phyloP scores from a whole-genome alignment of 2,329 filamentous ascomycete genomes.

The Fusarium sp. region DNA sequence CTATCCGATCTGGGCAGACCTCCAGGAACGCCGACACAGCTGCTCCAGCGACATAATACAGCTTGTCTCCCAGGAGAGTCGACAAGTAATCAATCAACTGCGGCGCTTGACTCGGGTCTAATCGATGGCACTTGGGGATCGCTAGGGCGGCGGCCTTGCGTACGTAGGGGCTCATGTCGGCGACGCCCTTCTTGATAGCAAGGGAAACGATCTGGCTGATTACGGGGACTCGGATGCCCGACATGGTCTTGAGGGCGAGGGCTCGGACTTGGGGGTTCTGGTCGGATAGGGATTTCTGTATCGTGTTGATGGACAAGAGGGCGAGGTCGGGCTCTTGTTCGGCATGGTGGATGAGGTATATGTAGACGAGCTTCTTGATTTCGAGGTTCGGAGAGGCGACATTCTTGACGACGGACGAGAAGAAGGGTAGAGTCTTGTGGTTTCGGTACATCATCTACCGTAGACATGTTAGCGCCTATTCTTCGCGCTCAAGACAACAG shows the following conservation, averaged over 20 bases:
- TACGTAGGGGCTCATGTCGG: constrained; percentile 94
- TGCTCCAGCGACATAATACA: constrained; percentile 96
- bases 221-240: constrained; percentile 94
- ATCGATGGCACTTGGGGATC: constrained; percentile 93
- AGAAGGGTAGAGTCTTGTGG: constrained; percentile 90
- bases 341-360: constrained; percentile 96
- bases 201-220: constrained; percentile 98
- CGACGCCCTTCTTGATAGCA: constrained; percentile 92
- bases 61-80: constrained; percentile 85
- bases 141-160: constrained; percentile 92
- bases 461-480: constrained; percentile 12
- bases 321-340: constrained; percentile 96
- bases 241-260: constrained; percentile 95
- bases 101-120: constrained; percentile 87
- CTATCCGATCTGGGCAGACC: constrained; percentile 86
- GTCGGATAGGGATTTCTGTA: constrained; percentile 97
- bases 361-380: constrained; percentile 98
- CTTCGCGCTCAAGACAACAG: neutral
- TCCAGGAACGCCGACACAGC: constrained; percentile 91
- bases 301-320: constrained; percentile 96
- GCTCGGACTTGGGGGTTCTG: constrained; percentile 90
- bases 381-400: constrained; percentile 93
- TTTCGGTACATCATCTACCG: constrained; percentile 92
- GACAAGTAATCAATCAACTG: constrained; percentile 86
- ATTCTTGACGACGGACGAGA: constrained; percentile 98